phyloP scores from a whole-genome alignment of 768 basidiomycete species.

The Russula brevipes region DNA sequence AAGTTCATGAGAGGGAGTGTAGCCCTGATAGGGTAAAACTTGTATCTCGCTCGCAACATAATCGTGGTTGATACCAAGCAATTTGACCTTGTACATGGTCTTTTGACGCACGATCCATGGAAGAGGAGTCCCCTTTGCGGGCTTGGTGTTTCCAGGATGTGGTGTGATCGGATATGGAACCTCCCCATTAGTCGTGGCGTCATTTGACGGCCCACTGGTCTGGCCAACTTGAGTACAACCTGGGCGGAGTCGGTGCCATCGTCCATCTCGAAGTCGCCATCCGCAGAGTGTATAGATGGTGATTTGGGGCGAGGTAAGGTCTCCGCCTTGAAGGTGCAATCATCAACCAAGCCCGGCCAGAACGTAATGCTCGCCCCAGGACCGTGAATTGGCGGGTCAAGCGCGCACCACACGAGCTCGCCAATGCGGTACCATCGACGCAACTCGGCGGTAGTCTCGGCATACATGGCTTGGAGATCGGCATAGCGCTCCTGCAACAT shows the following conservation, averaged over 20 bases:
- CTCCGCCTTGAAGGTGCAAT: conserved; percentile 46
- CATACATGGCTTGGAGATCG: conserved; percentile 57
- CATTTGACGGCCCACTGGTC: neutral
- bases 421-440: conserved; percentile 61
- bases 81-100: conserved; percentile 60
- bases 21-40: conserved; percentile 72
- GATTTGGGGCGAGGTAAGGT: conserved; percentile 33
- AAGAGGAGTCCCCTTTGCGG: conserved; percentile 22
- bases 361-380: conserved; percentile 48
- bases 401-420: conserved; percentile 67
- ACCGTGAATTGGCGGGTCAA: conserved; percentile 47
- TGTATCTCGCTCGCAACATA: conserved; percentile 48
- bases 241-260: conserved; percentile 11
- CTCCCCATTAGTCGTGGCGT: neutral
- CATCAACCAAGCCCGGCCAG: conserved; percentile 72
- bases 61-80: conserved; percentile 53
- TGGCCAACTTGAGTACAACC: neutral
- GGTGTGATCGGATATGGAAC: conserved; percentile 16
- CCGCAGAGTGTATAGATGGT: conserved; percentile 21
- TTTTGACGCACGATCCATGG: conserved; percentile 60
- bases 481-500: conserved; percentile 58
- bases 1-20: conserved; percentile 49
- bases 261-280: conserved; percentile 26
- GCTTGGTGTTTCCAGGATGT: conserved; percentile 12
- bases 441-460: conserved; percentile 40